Conservation (phyloP, 805 yeast genomes). For the Torulaspora delbrueckii region DNA sequence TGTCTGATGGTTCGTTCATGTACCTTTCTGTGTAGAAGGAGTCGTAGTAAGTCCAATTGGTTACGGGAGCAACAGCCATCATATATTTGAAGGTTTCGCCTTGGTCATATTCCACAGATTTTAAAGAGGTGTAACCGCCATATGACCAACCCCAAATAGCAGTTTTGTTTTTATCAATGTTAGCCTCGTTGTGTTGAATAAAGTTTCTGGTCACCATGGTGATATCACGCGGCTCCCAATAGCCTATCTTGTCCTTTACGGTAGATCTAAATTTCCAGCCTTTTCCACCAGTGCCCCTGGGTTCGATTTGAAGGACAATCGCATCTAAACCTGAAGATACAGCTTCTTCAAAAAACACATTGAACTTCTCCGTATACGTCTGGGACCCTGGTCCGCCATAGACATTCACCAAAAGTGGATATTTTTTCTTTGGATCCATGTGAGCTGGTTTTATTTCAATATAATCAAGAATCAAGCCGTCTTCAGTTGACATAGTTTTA, state of each 20-base stretch:
- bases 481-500: constrained; percentile 40
- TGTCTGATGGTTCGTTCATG: constrained; percentile 52
- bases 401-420: constrained; percentile 62
- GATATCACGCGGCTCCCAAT: constrained; percentile 74
- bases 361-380: constrained; percentile 44
- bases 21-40: constrained; percentile 77
- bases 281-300: constrained; percentile 77
- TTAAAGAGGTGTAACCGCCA: constrained; percentile 74
- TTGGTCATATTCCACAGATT: constrained; percentile 63
- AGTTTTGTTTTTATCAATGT: constrained; percentile 49
- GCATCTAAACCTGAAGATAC: constrained; percentile 54
- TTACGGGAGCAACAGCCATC: constrained; percentile 81
- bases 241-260: constrained; percentile 56
- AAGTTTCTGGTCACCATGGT: constrained; percentile 47
- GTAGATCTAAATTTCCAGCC: constrained; percentile 62
- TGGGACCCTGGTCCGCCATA: constrained; percentile 85
- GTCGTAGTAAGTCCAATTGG: constrained; percentile 71
- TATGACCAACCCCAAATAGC: constrained; percentile 89
- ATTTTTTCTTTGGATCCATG: constrained; percentile 44
- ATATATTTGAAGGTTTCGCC: constrained; percentile 66
- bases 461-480: constrained; percentile 44
- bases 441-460: constrained; percentile 59
- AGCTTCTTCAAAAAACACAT: constrained; percentile 54
- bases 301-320: constrained; percentile 64
- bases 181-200: constrained; percentile 38